A percentile compares a stretch with the other conserved stretches of the same genome.
These are phyloP conservation scores for Boletus reticuloceps DNA, from an alignment of 768 basidiomycete genomes.

Conservation along the genomic window DNA sequence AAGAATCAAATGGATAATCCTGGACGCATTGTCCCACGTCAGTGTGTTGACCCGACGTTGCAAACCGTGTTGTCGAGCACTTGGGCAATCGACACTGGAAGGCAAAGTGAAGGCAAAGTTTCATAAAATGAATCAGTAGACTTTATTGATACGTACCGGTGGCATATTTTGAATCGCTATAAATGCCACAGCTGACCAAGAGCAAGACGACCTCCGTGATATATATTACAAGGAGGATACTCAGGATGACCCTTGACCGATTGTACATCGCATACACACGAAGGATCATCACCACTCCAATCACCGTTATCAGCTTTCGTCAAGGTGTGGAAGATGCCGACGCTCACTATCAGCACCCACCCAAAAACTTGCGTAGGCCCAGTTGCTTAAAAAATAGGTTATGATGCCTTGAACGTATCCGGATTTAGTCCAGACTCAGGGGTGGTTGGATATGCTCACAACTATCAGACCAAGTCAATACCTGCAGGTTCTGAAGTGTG, in stretches of 20 bases:
- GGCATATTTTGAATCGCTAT: neutral
- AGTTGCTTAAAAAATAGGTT: neutral
- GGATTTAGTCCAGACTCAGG: no score
- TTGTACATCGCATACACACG: neutral
- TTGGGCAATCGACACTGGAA: neutral
- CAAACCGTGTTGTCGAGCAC: neutral
- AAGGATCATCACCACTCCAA: neutral
- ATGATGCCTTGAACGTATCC: neutral
- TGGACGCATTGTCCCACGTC: neutral
- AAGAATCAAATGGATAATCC: neutral
- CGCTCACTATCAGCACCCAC: neutral
- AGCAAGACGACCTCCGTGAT: neutral
- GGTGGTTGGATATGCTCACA: neutral
- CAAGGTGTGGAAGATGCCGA: neutral
- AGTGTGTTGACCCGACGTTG: neutral
- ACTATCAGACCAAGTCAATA: neutral
- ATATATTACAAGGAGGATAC: neutral
- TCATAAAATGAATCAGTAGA: neutral
- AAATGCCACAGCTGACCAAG: neutral
- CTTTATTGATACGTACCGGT: neutral
- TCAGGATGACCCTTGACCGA: slow-evolving; percentile 1
- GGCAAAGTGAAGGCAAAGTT: rapidly evolving
- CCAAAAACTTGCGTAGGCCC: neutral
- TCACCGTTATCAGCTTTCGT: neutral
- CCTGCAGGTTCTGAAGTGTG: neutral